Conservation (phyloP, 164 flowering plant species). For the Saururus chinensis region DNA sequence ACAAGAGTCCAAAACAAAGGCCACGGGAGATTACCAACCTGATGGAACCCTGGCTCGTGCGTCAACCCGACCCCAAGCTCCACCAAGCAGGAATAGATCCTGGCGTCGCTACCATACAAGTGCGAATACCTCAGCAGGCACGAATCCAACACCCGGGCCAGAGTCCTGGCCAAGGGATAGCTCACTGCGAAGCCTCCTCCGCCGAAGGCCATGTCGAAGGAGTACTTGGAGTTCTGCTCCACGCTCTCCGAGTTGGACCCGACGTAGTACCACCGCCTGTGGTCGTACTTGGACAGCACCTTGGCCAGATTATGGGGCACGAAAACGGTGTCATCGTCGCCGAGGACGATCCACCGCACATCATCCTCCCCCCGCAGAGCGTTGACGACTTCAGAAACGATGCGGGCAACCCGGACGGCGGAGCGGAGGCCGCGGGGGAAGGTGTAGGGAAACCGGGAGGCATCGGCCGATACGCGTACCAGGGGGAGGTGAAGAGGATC, state of each 20-base stretch:
- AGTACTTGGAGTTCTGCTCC: slow-evolving; percentile 47
- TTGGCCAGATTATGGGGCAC: slow-evolving; percentile 35
- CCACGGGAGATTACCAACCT: slow-evolving; percentile 29
- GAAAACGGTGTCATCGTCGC: slow-evolving; percentile 74
- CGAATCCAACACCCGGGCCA: slow-evolving; percentile 60
- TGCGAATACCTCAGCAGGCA: slow-evolving; percentile 63
- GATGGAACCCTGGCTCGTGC: slow-evolving; percentile 88
- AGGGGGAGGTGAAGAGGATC: slow-evolving; percentile 5
- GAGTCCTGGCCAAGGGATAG: slow-evolving; percentile 42
- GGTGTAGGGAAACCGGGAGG: slow-evolving; percentile 58
- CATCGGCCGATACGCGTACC: slow-evolving; percentile 33
- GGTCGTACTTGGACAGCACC: slow-evolving; percentile 58
- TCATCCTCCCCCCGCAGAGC: slow-evolving; percentile 14
- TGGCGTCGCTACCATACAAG: slow-evolving; percentile 77
- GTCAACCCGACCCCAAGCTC: slow-evolving; percentile 81
- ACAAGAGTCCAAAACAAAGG: no score
- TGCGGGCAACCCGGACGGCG: slow-evolving; percentile 61
- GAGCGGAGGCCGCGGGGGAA: slow-evolving; percentile 49
- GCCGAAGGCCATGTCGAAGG: slow-evolving; percentile 83
- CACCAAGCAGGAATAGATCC: slow-evolving; percentile 66
- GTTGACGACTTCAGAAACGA: slow-evolving; percentile 38
- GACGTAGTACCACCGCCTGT: slow-evolving; percentile 50
- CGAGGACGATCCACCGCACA: slow-evolving; percentile 74
- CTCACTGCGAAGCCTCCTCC: slow-evolving; percentile 92
- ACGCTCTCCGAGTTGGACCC: slow-evolving; percentile 64